These are phyloP conservation scores for Gastrodia elata DNA, from an alignment of 106 monocot genomes.

Conservation along the genomic window DNA sequence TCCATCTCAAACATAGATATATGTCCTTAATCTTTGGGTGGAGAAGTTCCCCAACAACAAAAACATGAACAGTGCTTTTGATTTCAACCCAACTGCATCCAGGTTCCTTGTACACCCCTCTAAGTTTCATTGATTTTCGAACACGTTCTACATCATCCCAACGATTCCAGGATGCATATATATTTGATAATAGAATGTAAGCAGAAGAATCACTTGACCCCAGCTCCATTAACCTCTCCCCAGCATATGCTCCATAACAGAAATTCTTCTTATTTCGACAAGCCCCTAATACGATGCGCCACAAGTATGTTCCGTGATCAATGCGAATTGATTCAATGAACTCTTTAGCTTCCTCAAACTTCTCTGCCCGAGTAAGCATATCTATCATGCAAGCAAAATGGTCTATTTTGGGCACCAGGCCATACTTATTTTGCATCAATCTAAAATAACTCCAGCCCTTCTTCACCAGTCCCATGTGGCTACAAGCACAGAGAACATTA, in stretches of 20 bases:
- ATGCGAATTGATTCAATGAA: slow-evolving; percentile 47
- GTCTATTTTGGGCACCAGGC: slow-evolving; percentile 34
- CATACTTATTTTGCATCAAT: slow-evolving; percentile 35
- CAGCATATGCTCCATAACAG: slow-evolving; percentile 54
- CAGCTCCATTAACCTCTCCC: slow-evolving; percentile 53
- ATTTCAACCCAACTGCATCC: slow-evolving; percentile 78
- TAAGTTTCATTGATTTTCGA: slow-evolving; percentile 41
- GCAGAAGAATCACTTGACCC: slow-evolving; percentile 50
- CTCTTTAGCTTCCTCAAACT: slow-evolving; percentile 40
- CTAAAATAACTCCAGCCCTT: slow-evolving; percentile 59
- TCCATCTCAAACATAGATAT: slow-evolving; percentile 25
- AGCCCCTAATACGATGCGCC: slow-evolving; percentile 67
- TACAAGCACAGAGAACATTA: slow-evolving; percentile 51
- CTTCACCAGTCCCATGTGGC: slow-evolving; percentile 62
- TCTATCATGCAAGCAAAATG: slow-evolving; percentile 82
- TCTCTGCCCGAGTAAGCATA: slow-evolving; percentile 41
- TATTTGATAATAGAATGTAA: slow-evolving; percentile 51
- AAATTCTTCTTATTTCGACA: slow-evolving; percentile 29
- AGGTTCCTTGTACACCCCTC: slow-evolving; percentile 55
- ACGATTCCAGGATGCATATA: slow-evolving; percentile 44
- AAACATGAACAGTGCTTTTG: slow-evolving; percentile 44
- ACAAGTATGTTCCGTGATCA: slow-evolving; percentile 36
- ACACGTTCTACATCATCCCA: slow-evolving; percentile 54
- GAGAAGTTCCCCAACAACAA: slow-evolving; percentile 40
- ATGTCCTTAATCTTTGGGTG: slow-evolving; percentile 39